Percentiles rank a stretch among this genome's conserved stretches.
These are phyloP conservation scores for Globisporangium heterothallicum DNA, from an alignment of 352 stramenopile species.

Conservation along the genomic window DNA sequence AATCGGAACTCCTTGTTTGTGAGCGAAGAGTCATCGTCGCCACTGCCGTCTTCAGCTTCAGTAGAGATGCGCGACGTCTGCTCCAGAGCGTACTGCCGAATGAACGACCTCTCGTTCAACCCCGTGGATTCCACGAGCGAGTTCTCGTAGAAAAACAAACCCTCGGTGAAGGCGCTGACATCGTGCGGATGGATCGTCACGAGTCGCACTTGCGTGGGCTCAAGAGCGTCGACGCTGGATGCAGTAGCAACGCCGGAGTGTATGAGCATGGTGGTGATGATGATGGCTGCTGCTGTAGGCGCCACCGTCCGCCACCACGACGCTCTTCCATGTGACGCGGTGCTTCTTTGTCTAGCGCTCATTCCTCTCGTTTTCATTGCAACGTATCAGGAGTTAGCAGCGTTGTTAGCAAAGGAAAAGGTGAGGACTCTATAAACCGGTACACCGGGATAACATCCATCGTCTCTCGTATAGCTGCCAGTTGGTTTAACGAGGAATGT, in stretches of 20 bases:
- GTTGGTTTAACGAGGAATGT: too few relatives aligned
- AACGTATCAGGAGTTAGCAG: too few relatives aligned
- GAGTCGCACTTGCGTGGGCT: conserved; percentile 38
- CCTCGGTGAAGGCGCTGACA: conserved; percentile 63
- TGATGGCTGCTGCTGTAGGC: background rate
- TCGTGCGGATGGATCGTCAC: conserved; percentile 69
- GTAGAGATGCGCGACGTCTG: background rate
- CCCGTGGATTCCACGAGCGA: conserved; percentile 74
- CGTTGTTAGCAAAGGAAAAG: too few relatives aligned
- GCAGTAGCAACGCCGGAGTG: background rate
- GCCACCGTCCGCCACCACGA: background rate
- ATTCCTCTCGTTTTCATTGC: too few relatives aligned
- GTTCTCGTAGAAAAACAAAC: conserved; percentile 56
- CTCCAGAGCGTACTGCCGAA: conserved; percentile 53
- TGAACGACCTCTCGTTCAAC: conserved; percentile 55
- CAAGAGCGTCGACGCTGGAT: background rate
- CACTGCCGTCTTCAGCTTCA: background rate
- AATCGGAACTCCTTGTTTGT: conserved; percentile 48
- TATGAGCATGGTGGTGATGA: background rate
- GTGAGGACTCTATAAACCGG: too few relatives aligned
- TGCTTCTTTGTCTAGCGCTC: too few relatives aligned
- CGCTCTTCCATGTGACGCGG: background rate
- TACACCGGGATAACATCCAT: too few relatives aligned
- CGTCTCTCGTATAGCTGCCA: too few relatives aligned
- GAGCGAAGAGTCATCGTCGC: too few relatives aligned